These are phyloP conservation scores for Graphilbum sp. DNA, from an alignment of 2,329 filamentous ascomycete genomes.

Conservation along the genomic window DNA sequence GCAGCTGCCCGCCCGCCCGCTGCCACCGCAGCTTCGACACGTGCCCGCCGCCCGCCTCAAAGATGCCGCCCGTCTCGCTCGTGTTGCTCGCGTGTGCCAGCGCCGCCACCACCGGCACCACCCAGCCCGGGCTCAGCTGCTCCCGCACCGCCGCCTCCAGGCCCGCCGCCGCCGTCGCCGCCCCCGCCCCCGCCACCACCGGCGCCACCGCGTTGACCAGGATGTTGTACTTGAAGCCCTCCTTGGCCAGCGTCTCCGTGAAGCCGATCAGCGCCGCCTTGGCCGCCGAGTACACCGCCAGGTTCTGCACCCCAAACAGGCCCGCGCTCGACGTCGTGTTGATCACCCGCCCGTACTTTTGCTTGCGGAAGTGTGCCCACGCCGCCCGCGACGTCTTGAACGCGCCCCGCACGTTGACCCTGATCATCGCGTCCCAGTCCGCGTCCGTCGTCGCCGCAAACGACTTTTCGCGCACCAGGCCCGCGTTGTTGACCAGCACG, in stretches of 20 bases:
- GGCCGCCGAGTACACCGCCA: conserved; percentile 92
- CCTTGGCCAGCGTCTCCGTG: conserved; percentile 94
- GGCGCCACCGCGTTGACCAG: conserved; percentile 88
- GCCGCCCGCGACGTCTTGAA: conserved; percentile 93
- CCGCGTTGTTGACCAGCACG: conserved; percentile 93
- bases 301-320: conserved; percentile 88
- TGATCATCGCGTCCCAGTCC: conserved; percentile 92
- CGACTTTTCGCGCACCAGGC: conserved; percentile 84
- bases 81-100: conserved; percentile 76
- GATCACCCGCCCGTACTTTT: conserved; percentile 94
- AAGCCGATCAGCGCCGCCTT: conserved; percentile 94
- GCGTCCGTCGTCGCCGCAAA: conserved; percentile 98
- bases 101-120: conserved; percentile 81
- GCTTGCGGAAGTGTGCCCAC: conserved; percentile 96
- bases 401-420: conserved; percentile 80
- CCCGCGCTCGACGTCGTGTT: conserved; percentile 95
- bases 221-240: conserved; percentile 97
- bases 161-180: conserved; percentile 76
- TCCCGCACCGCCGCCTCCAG: conserved; percentile 89
- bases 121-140: conserved; percentile 80
- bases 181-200: conserved; percentile 28
- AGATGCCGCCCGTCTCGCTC: conserved; percentile 72
- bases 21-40: conserved; percentile 92
- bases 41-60: conserved; percentile 85
- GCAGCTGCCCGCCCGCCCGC: conserved; percentile 70